These are phyloP conservation scores for Penicillium silybi DNA, from an alignment of 495 filamentous ascomycete genomes.

Conservation along the genomic window DNA sequence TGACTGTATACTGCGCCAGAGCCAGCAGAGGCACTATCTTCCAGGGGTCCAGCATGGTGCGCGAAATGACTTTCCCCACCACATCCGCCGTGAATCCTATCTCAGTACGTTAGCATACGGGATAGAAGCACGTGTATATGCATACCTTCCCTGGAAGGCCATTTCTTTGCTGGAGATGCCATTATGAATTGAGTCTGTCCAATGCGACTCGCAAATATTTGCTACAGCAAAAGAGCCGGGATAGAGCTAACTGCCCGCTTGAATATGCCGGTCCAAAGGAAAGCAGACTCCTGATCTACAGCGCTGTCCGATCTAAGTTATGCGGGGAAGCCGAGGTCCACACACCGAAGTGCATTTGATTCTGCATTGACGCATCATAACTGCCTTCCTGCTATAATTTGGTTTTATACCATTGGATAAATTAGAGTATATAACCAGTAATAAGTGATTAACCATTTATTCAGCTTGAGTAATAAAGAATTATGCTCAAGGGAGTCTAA, in stretches of 20 bases:
- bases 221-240: not conserved
- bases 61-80: conserved; percentile 48
- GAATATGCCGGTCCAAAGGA: not conserved
- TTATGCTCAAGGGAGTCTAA: not conserved
- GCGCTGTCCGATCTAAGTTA: not conserved
- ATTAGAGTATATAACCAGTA: not conserved
- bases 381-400: not conserved
- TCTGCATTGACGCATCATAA: not conserved
- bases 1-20: conserved; percentile 54
- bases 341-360: conserved; percentile 5
- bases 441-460: not conserved
- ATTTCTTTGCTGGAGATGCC: conserved; percentile 19
- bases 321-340: conserved; percentile 30
- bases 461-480: not conserved
- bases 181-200: conserved; percentile 3
- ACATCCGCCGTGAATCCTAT: conserved; percentile 62
- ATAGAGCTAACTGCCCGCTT: not conserved
- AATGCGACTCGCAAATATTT: not conserved
- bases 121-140: not conserved
- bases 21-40: conserved; percentile 55
- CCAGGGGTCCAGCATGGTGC: conserved; percentile 56
- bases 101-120: not conserved
- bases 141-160: conserved; percentile 35
- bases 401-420: not conserved
- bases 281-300: conserved; percentile 6